These are phyloP conservation scores for Sporothrix mexicana DNA, from an alignment of 2,329 filamentous ascomycete genomes.

Conservation along the genomic window DNA sequence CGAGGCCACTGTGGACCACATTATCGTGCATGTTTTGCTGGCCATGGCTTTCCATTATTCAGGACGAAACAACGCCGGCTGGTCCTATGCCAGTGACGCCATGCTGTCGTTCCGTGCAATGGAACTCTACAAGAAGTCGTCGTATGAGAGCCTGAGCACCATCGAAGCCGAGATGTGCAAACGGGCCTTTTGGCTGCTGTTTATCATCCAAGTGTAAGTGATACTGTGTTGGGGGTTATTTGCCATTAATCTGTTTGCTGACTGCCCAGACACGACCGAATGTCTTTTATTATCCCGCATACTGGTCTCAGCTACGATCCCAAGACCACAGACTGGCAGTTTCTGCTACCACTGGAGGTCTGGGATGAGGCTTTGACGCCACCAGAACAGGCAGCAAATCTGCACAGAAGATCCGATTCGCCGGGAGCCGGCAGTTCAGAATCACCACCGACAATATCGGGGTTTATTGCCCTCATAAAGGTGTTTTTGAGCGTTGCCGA, in stretches of 20 bases:
- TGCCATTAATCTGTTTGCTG: background rate
- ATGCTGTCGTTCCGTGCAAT: conserved; percentile 23
- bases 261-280: conserved; percentile 36
- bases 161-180: conserved; percentile 39
- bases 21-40: conserved; percentile 21
- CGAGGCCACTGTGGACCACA: conserved; percentile 14
- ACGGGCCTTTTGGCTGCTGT: conserved; percentile 41
- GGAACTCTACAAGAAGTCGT: conserved; percentile 25
- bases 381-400: background rate
- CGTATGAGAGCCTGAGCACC: conserved; percentile 2
- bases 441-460: conserved; percentile 35
- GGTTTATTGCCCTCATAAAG: conserved; percentile 39
- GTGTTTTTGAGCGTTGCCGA: conserved; percentile 38
- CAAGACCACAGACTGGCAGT: conserved; percentile 39
- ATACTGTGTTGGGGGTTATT: background rate
- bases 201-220: conserved; percentile 39
- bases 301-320: conserved; percentile 39
- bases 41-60: conserved; percentile 28
- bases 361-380: conserved; percentile 35
- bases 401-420: background rate
- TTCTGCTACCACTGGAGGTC: conserved; percentile 38
- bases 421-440: background rate
- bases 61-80: background rate
- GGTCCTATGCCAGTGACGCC: conserved; percentile 22
- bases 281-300: conserved; percentile 37